phyloP scores from a whole-genome alignment of 75 land plant species.

The Cupressus sempervirens region DNA sequence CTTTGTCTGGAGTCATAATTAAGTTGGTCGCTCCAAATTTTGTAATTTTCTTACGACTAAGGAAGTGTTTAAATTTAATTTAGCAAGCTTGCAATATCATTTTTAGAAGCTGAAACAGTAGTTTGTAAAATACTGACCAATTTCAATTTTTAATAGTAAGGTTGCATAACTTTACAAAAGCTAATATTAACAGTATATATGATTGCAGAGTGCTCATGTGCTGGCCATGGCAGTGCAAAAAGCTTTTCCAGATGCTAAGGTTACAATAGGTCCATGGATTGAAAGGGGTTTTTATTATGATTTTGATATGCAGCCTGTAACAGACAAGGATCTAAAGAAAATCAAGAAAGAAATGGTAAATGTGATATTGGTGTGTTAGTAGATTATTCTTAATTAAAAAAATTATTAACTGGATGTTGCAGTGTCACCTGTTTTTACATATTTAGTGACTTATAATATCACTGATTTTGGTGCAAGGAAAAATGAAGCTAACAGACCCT shows the following conservation, averaged over 20 bases:
- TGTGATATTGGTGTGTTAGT: background rate
- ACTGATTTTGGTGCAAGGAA: background rate
- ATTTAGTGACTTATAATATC: background rate
- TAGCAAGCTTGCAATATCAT: background rate
- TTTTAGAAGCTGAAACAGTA: background rate
- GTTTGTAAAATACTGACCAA: background rate
- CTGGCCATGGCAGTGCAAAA: conserved; percentile 99
- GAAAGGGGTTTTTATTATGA: conserved; percentile 98
- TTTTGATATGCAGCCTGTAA: conserved; percentile 93
- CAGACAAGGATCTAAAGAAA: conserved; percentile 87
- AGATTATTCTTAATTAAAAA: background rate
- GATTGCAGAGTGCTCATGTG: conserved; percentile 92
- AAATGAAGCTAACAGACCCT: background rate
- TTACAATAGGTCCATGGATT: conserved; percentile 99
- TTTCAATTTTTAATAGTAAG: background rate
- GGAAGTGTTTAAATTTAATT: background rate
- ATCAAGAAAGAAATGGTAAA: conserved; percentile 98
- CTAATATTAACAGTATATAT: background rate
- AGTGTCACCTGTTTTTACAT: background rate
- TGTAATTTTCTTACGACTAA: background rate
- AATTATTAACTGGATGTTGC: background rate
- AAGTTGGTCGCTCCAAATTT: background rate
- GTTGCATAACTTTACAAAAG: background rate
- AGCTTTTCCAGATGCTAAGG: conserved; percentile 89
- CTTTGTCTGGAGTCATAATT: background rate